Evolutionary conservation across 345 rosid genomes (phyloP), one percentile per base, ranked within the genome.

Genomic region (Heritiera littoralis): DNA sequence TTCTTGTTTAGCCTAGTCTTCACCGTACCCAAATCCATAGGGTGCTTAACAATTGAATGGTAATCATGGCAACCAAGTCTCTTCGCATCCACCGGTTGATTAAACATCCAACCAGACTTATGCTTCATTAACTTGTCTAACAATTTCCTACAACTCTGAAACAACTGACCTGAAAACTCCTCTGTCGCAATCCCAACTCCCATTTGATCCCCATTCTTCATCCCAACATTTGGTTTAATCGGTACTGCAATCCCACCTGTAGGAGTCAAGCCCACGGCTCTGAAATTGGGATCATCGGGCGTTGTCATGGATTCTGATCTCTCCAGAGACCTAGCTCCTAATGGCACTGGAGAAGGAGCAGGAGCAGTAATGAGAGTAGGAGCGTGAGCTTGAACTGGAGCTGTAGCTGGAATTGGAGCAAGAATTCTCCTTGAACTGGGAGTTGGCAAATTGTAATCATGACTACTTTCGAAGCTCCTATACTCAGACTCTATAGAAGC

Each of bases 11-110:
- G 81, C 86, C 86, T 90, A 80, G 72, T 83, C 85, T 89, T 90
- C 79, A 95, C 94, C 0, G 98, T 90, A 12, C 98, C 98, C 81
- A 95, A 88, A 91, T 95, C 99, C 99, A 95, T 95, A 0, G 98
- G 99, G 72, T 87, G 90, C 86, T 89, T 89, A 71, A 95, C 80
- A 60, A 93, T 92, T 5, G 78, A 85, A 63, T 86, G 85, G 78
- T 95, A 95, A 86, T 95, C 99, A 75, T 84, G 92, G 83, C 93
- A 83, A 70, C 90, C 90, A 82, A 93, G 91, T 78, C 78, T 84
- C 79, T 88, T 86, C 3, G 81, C 94, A 88, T 95, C 98, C 63
- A 95, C 99, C 0, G 99, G 98, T 4, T 80, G 55, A 78, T 91
- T 90, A 76, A 95, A 95, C 83, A 93, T 84, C 99, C 98, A 95